Percentiles rank a stretch among this genome's conserved stretches.
Evolutionary conservation across 306 rosid genomes (phyloP).

Genomic region (Dicorynia guianensis): DNA sequence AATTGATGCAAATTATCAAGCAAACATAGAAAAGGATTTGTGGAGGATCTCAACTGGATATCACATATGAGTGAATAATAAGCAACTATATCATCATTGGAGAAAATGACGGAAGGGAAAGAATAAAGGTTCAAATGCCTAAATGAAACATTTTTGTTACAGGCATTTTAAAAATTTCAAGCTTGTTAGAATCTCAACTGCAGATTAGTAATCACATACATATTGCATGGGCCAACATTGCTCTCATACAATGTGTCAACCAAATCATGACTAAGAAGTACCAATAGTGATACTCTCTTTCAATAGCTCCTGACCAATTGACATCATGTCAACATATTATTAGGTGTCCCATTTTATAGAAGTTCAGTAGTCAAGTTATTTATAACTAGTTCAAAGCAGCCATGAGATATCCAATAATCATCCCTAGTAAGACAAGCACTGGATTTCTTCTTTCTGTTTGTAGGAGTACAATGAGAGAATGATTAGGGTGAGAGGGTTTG

Average conservation of each 20-base stretch:
- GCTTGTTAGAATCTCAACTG: conserved; percentile 4
- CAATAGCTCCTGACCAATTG: conserved; percentile 17
- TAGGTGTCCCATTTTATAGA: conserved; percentile 6
- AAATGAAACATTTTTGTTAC: conserved; percentile 10
- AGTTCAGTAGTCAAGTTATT: not conserved
- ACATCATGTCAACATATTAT: not conserved
- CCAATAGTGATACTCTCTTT: no score
- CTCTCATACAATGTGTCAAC: conserved; percentile 23
- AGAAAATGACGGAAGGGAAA: conserved; percentile 22
- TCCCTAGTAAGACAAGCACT: not conserved
- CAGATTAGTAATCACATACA: conserved; percentile 4
- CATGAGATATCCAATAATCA: conserved; percentile 7
- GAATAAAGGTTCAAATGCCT: conserved; percentile 26
- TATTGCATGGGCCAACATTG: not conserved
- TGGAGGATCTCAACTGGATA: not conserved
- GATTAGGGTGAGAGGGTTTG: no score
- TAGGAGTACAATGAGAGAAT: no score
- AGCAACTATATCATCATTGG: conserved; percentile 3
- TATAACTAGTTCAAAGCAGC: not conserved
- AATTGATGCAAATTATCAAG: conserved; percentile 9
- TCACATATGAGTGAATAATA: not conserved
- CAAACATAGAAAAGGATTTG: conserved; percentile 6
- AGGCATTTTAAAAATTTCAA: not conserved
- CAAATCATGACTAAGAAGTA: not conserved
- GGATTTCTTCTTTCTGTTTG: no score